Evolutionary conservation across 2,329 filamentous ascomycete genomes (phyloP).

Genomic region (Penicillium sp.): DNA sequence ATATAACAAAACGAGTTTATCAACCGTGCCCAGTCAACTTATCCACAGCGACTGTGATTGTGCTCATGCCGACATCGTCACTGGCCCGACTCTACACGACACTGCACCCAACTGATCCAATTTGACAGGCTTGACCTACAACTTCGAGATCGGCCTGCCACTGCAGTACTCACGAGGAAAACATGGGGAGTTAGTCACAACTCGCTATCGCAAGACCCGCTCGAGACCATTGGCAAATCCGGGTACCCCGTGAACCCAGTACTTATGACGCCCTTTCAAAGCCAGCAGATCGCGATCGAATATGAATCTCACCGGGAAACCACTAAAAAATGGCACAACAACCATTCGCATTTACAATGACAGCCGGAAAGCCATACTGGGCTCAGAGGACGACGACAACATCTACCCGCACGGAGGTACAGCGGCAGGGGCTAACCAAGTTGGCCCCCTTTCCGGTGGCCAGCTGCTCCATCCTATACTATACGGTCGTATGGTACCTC

Average conservation of each 20-base stretch:
- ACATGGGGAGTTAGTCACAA: background rate
- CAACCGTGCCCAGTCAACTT: no score
- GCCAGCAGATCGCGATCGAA: background rate
- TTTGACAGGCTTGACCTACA: background rate
- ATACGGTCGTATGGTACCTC: constrained; percentile 33
- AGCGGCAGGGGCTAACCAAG: constrained; percentile 27
- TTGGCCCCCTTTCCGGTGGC: constrained; percentile 28
- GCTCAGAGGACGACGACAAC: constrained; percentile 13
- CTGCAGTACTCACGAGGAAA: no score
- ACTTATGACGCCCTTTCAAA: background rate
- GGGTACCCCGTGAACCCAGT: background rate
- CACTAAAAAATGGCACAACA: no score
- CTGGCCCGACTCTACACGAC: background rate
- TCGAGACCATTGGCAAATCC: background rate
- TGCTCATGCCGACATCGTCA: background rate
- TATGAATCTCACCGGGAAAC: background rate
- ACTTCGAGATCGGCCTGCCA: no score
- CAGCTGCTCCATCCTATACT: constrained; percentile 23
- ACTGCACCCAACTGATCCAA: background rate
- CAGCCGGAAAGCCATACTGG: no score
- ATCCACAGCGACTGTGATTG: background rate
- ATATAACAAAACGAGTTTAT: background rate
- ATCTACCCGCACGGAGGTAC: constrained; percentile 36
- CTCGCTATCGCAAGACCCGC: background rate
- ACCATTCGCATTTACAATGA: no score